Evolutionary conservation across 2,329 filamentous ascomycete species (phyloP).

Genomic region (Sordariomycetes sp.): DNA sequence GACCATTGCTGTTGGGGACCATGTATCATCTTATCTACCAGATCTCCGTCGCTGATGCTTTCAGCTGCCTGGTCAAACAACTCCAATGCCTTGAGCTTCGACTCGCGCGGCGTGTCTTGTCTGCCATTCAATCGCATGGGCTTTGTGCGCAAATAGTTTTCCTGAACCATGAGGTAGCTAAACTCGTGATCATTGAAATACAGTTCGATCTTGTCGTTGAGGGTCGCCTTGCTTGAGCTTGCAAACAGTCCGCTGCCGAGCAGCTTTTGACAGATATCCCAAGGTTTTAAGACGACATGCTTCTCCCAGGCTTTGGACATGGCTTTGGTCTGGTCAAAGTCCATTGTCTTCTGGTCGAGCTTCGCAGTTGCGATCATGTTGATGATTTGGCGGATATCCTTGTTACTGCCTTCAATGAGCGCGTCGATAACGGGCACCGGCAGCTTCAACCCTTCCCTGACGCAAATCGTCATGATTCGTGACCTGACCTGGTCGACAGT

Average conservation of each 20-base stretch:
- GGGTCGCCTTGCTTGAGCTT: constrained; percentile 68
- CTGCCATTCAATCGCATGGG: constrained; percentile 54
- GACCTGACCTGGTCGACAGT: constrained; percentile 87
- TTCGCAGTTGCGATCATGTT: constrained; percentile 97
- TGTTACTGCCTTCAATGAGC: constrained; percentile 88
- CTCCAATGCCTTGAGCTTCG: constrained; percentile 75
- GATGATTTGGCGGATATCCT: constrained; percentile 95
- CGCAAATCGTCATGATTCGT: constrained; percentile 90
- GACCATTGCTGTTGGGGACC: constrained; percentile 98
- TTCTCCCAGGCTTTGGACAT: constrained; percentile 99
- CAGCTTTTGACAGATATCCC: constrained; percentile 95
- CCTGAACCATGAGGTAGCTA: constrained; percentile 94
- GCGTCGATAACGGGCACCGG: constrained; percentile 78
- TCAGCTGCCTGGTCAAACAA: constrained; percentile 80
- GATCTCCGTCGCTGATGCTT: constrained; percentile 93
- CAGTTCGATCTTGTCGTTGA: constrained; percentile 97
- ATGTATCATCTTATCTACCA: constrained; percentile 97
- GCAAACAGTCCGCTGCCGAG: constrained; percentile 81
- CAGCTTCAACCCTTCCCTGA: constrained; percentile 81
- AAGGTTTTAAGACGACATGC: constrained; percentile 90
- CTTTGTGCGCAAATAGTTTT: constrained; percentile 86
- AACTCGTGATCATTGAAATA: constrained; percentile 99
- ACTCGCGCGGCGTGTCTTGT: constrained; percentile 53
- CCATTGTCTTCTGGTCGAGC: constrained; percentile 71
- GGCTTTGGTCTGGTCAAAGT: constrained; percentile 76